Evolutionary conservation across 73 alveolate species (phyloP).

Genomic region (Tetrahymena borealis): DNA sequence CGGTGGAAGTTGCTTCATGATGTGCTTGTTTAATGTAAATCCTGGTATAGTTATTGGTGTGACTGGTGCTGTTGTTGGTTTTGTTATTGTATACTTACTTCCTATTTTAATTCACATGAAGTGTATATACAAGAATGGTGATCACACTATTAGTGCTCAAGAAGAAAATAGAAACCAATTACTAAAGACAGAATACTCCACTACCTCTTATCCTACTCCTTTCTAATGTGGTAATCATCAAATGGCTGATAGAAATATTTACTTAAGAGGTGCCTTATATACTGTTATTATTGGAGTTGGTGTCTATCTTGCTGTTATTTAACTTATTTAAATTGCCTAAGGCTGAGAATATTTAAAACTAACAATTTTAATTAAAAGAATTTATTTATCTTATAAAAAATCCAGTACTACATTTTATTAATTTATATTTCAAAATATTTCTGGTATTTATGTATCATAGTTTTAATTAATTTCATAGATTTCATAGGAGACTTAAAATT

Average conservation of each 20-base stretch:
- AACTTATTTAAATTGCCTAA: background rate
- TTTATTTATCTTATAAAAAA: no score
- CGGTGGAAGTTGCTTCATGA: slow-evolving; percentile 5
- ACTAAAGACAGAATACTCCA: background rate
- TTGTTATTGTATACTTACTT: slow-evolving; percentile 18
- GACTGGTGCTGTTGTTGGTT: slow-evolving; percentile 44
- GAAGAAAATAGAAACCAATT: background rate
- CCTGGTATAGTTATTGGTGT: slow-evolving; percentile 23
- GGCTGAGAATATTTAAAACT: background rate
- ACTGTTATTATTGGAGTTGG: background rate
- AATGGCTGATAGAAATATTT: background rate
- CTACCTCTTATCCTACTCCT: background rate
- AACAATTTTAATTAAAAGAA: background rate
- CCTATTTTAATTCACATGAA: slow-evolving; percentile 31
- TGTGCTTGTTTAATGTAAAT: background rate
- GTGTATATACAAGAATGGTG: slow-evolving; percentile 6
- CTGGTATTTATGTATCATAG: no score
- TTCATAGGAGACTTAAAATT: no score
- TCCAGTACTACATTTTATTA: no score
- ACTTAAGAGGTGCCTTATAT: background rate
- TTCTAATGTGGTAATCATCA: background rate
- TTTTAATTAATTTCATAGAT: no score
- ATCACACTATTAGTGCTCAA: background rate
- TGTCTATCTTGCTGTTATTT: background rate
- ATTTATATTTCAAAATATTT: no score